Conservation (phyloP, 129 eudicot species). For the Tanacetum coccineum region DNA sequence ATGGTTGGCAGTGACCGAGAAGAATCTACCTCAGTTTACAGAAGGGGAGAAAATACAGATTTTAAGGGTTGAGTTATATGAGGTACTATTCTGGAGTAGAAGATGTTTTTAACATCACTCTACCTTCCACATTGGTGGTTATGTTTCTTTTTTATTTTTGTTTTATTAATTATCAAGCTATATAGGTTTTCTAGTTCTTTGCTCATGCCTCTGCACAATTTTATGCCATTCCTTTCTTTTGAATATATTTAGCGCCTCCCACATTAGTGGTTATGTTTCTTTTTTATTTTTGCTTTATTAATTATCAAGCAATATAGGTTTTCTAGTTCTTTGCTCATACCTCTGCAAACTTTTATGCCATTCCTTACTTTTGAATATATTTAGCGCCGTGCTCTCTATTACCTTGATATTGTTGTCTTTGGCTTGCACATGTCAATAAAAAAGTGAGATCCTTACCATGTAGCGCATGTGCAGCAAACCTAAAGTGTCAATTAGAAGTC, state of each 20-base stretch:
- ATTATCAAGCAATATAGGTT: conserved; percentile 1
- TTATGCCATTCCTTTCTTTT: too few species aligned
- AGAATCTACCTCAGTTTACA: conserved; percentile 60
- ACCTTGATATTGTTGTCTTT: neutral
- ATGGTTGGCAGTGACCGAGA: conserved; percentile 84
- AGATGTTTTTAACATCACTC: neutral
- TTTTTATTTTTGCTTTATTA: neutral
- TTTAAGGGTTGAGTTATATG: conserved; percentile 61
- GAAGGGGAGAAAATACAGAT: conserved; percentile 68
- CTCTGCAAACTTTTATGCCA: neutral
- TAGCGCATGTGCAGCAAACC: neutral
- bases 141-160: neutral
- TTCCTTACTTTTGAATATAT: neutral
- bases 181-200: conserved; percentile 4
- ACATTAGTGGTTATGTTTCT: neutral
- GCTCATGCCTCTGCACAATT: conserved; percentile 13
- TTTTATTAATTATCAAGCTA: conserved; percentile 2
- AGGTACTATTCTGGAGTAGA: conserved; percentile 39
- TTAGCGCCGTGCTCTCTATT: neutral
- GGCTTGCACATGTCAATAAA: neutral
- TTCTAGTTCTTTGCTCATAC: conserved; percentile 12
- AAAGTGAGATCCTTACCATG: neutral
- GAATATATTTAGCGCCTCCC: too few species aligned
- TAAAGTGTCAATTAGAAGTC: neutral
- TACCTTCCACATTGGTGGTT: neutral